Evolutionary conservation across 805 yeast species (phyloP).

Genomic region (Ogataea trehalophila): DNA sequence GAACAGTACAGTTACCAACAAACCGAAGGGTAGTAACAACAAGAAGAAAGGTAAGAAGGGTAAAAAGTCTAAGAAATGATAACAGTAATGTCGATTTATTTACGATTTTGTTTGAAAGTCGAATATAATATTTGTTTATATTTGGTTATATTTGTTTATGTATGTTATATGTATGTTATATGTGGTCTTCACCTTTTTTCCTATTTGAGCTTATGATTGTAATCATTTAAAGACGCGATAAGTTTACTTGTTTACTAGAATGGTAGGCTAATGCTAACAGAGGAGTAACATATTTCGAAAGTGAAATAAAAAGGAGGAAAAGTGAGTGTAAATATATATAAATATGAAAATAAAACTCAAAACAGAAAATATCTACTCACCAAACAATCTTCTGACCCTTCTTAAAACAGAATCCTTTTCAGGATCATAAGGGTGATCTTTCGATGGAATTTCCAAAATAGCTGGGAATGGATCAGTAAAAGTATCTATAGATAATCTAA

Average conservation of each 20-base stretch:
- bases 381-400: conserved; percentile 91
- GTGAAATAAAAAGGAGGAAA: not conserved
- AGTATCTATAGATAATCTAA: conserved; percentile 75
- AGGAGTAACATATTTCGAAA: no score
- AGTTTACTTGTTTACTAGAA: no score
- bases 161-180: no score
- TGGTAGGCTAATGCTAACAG: no score
- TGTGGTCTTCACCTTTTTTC: no score
- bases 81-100: not conserved
- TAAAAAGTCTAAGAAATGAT: conserved; percentile 32
- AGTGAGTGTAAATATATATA: not conserved
- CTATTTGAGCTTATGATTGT: no score
- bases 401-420: conserved; percentile 94
- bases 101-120: no score
- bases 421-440: conserved; percentile 98
- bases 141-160: no score
- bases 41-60: conserved; percentile 31
- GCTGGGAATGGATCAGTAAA: conserved; percentile 95
- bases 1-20: not conserved
- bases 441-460: conserved; percentile 91
- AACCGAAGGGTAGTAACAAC: conserved; percentile 24
- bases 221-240: no score
- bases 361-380: conserved; percentile 49
- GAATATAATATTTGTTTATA: no score
- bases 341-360: not conserved